Percentiles rank a stretch among this genome's conserved stretches.
Evolutionary conservation across 2,329 filamentous ascomycete species (phyloP).

Genomic region (Apiospora saccharicola): DNA sequence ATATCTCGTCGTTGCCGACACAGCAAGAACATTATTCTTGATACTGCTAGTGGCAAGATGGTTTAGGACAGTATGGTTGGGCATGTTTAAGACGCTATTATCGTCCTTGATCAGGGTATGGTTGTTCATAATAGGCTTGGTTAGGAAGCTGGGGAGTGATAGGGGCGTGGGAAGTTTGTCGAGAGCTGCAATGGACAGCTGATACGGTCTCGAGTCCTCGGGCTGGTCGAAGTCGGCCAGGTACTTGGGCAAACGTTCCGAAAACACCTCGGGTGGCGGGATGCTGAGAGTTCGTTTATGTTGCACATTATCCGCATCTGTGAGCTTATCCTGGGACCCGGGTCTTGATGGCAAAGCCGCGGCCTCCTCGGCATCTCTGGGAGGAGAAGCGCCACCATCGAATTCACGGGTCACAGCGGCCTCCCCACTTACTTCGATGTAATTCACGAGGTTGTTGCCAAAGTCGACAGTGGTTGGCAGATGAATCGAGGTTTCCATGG

Average conservation of each 20-base stretch:
- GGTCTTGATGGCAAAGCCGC: slow-evolving; percentile 42
- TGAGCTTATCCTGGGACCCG: slow-evolving; percentile 45
- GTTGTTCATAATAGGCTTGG: slow-evolving; percentile 93
- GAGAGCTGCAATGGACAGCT: slow-evolving; percentile 76
- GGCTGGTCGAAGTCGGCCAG: slow-evolving; percentile 85
- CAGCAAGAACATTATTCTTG: slow-evolving; percentile 93
- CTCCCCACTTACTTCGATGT: slow-evolving; percentile 85
- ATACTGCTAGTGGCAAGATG: slow-evolving; percentile 98
- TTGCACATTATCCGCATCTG: slow-evolving; percentile 53
- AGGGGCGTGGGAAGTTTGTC: slow-evolving; percentile 85
- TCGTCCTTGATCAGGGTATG: slow-evolving; percentile 95
- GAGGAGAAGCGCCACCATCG: slow-evolving; percentile 40
- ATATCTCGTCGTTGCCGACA: slow-evolving; percentile 96
- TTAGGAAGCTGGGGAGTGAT: slow-evolving; percentile 86
- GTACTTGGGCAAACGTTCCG: slow-evolving; percentile 80
- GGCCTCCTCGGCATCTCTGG: slow-evolving; percentile 40
- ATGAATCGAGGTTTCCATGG: slow-evolving; percentile 87
- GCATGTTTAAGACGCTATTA: slow-evolving; percentile 95
- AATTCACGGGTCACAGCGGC: slow-evolving; percentile 38
- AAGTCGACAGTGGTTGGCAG: slow-evolving; percentile 96
- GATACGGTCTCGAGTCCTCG: slow-evolving; percentile 78
- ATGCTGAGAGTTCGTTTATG: slow-evolving; percentile 64
- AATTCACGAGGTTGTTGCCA: slow-evolving; percentile 97
- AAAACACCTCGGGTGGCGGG: slow-evolving; percentile 68
- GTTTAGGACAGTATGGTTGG: slow-evolving; percentile 96